Conservation (phyloP, 352 stramenopile genomes). For the Globisporangium spinosum region DNA sequence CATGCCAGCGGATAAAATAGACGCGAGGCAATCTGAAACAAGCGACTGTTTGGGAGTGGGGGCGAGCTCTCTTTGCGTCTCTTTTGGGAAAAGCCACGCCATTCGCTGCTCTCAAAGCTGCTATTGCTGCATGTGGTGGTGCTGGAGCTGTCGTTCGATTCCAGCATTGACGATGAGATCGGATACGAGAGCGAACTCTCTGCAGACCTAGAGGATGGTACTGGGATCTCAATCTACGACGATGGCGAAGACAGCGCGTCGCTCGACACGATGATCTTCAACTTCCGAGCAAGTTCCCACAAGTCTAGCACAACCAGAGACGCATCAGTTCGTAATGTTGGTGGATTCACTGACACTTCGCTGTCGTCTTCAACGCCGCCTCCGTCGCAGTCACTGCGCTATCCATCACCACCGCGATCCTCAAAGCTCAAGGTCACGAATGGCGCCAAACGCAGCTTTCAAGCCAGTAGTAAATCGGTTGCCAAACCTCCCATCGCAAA, state of each 20-base stretch:
- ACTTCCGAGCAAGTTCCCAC: slow-evolving; percentile 38
- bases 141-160: slow-evolving; percentile 30
- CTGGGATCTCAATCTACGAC: background rate
- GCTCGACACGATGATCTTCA: slow-evolving; percentile 46
- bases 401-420: background rate
- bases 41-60: background rate
- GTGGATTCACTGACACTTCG: too few relatives aligned
- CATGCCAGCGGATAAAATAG: too few relatives aligned
- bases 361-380: background rate
- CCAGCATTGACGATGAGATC: slow-evolving; percentile 9
- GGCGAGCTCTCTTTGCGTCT: too few relatives aligned
- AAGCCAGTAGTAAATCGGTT: background rate
- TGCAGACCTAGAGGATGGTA: background rate
- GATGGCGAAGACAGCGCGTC: slow-evolving; percentile 23
- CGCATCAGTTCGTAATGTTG: background rate
- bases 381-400: background rate
- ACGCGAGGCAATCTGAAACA: background rate
- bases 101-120: background rate
- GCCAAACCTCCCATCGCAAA: background rate
- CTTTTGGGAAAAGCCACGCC: background rate
- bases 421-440: background rate
- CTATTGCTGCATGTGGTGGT: background rate
- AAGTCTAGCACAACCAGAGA: slow-evolving; percentile 2
- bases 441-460: background rate
- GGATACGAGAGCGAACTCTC: slow-evolving; percentile 1